A percentile compares a stretch with the other conserved stretches of the same genome.
Evolutionary conservation across 1,284 basidiomycete genomes (phyloP).

Genomic region (Malassezia cuniculi): DNA sequence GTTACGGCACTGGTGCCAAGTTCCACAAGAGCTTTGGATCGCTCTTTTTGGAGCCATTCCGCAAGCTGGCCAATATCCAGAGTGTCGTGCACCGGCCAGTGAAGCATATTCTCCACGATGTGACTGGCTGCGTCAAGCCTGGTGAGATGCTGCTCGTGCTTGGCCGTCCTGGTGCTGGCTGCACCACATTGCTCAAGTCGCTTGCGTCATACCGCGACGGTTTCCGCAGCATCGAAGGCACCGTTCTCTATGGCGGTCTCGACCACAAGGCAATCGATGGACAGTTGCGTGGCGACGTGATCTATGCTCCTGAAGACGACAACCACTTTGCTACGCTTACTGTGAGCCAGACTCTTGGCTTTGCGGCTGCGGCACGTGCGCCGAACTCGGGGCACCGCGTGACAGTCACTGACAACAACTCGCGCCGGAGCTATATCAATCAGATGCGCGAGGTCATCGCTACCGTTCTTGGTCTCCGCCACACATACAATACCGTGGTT

Average conservation of each 20-base stretch:
- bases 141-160: constrained; percentile 41
- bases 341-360: constrained; percentile 27
- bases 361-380: constrained; percentile 30
- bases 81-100: constrained; percentile 20
- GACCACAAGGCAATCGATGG: constrained; percentile 27
- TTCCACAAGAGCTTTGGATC: constrained; percentile 20
- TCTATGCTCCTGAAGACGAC: constrained; percentile 28
- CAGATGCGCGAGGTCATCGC: constrained; percentile 26
- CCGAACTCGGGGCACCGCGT: constrained; percentile 22
- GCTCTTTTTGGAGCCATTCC: constrained; percentile 18
- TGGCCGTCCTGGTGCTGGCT: constrained; percentile 34
- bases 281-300: constrained; percentile 24
- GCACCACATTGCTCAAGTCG: constrained; percentile 33
- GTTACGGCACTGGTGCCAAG: constrained; percentile 24
- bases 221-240: constrained; percentile 27
- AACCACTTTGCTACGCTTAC: constrained; percentile 28
- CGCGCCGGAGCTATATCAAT: constrained; percentile 16
- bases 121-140: constrained; percentile 31
- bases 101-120: constrained; percentile 26
- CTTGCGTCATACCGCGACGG: constrained; percentile 36
- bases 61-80: constrained; percentile 12
- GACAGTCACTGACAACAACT: constrained; percentile 9
- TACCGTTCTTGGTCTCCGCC: constrained; percentile 29
- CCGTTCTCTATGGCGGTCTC: constrained; percentile 24
- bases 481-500: constrained; percentile 45